Evolutionary conservation across 176 grass and related monocot species (phyloP).

Genomic region (Stipa capillata): DNA sequence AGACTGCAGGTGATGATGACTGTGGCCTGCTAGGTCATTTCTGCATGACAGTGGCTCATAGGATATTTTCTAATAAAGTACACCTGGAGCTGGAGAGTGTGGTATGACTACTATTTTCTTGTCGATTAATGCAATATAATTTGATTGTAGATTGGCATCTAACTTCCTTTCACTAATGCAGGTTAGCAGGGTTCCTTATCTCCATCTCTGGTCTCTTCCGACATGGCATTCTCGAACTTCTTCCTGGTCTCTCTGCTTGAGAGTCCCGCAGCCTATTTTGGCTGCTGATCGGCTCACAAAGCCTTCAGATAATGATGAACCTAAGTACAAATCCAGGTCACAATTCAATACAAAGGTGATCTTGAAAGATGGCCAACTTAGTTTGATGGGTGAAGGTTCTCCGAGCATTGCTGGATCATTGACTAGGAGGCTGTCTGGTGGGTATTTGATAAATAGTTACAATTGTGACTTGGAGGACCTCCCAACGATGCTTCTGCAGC

Average conservation of each 20-base stretch:
- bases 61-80: constrained; percentile 86
- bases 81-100: constrained; percentile 70
- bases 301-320: constrained; percentile 34
- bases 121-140: neutral
- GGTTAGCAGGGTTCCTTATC: constrained; percentile 80
- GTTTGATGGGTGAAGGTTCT: constrained; percentile 68
- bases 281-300: constrained; percentile 22
- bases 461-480: constrained; percentile 94
- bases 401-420: constrained; percentile 63
- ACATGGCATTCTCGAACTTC: constrained; percentile 94
- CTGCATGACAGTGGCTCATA: constrained; percentile 79
- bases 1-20: constrained; percentile 31
- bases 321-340: constrained; percentile 50
- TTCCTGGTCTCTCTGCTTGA: constrained; percentile 85
- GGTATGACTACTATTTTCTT: constrained; percentile 37
- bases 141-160: constrained; percentile 2
- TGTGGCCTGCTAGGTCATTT: constrained; percentile 54
- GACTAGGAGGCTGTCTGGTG: constrained; percentile 33
- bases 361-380: constrained; percentile 83
- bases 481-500: constrained; percentile 86
- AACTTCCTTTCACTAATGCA: constrained; percentile 32
- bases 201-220: constrained; percentile 60
- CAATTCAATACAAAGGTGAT: constrained; percentile 77
- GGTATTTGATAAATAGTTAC: constrained; percentile 51
- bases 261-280: constrained; percentile 60